Conservation (phyloP, 2,329 filamentous ascomycete genomes). For the Pseudonectria foliicola region DNA sequence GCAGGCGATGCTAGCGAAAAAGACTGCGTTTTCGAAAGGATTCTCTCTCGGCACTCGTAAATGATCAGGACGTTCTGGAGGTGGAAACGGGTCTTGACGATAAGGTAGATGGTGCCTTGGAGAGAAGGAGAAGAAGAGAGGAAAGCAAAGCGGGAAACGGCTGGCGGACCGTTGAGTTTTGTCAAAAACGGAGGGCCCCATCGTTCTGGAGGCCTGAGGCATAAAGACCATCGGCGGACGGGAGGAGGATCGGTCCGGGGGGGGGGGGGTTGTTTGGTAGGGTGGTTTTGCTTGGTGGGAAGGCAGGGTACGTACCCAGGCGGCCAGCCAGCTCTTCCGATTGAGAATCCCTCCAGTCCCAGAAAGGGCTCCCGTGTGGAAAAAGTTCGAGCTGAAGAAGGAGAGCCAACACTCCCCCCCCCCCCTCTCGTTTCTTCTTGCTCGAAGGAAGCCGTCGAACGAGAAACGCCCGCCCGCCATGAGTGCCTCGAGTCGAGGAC, state of each 20-base stretch:
- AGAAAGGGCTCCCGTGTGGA: slow-evolving; percentile 6
- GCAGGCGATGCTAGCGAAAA: slow-evolving; percentile 99
- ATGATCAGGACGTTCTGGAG: slow-evolving; percentile 83
- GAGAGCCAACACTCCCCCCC: slow-evolving; percentile 14
- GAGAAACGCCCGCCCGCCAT: slow-evolving; percentile 24
- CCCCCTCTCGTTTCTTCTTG: slow-evolving; percentile 7
- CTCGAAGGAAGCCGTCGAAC: slow-evolving; percentile 8
- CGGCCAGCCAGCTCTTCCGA: background rate
- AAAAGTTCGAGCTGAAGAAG: slow-evolving; percentile 21
- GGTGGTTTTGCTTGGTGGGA: no score
- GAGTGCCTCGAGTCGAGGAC: slow-evolving; percentile 52
- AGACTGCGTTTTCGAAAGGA: slow-evolving; percentile 55
- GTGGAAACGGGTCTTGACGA: slow-evolving; percentile 71
- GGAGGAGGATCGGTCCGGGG: background rate
- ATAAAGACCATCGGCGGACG: slow-evolving; percentile 3
- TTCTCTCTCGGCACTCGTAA: slow-evolving; percentile 78
- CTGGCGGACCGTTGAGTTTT: slow-evolving; percentile 7
- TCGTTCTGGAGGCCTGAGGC: slow-evolving; percentile 26
- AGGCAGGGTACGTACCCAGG: background rate
- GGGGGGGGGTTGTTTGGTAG: no score
- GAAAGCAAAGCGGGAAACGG: slow-evolving; percentile 19
- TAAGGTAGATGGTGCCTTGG: slow-evolving; percentile 82
- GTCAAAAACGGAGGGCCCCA: slow-evolving; percentile 1
- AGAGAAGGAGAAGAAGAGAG: slow-evolving; percentile 31
- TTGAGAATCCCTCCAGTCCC: slow-evolving; percentile 11